phyloP scores from a whole-genome alignment of 805 yeast genomes.

The Debaryomyces maramus region DNA sequence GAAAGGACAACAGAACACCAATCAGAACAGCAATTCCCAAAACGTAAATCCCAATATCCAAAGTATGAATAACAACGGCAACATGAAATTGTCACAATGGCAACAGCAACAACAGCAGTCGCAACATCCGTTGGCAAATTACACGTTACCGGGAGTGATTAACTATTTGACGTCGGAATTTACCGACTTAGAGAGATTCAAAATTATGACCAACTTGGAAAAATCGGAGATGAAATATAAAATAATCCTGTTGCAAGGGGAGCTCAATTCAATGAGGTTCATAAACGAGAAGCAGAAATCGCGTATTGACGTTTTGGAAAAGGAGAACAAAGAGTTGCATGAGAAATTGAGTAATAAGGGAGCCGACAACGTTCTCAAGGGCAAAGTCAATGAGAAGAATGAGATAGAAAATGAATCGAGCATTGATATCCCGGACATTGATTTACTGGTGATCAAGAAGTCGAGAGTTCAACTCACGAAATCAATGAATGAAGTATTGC shows the following conservation, averaged over 20 bases:
- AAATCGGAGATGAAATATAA: constrained; percentile 52
- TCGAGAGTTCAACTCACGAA: constrained; percentile 33
- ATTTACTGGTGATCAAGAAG: constrained; percentile 30
- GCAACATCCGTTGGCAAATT: constrained; percentile 29
- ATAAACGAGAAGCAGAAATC: constrained; percentile 42
- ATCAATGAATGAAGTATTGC: constrained; percentile 37
- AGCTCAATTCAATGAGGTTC: constrained; percentile 44
- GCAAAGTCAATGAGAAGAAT: background rate
- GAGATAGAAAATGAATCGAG: background rate
- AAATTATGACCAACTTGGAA: constrained; percentile 54
- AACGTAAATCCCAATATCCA: background rate
- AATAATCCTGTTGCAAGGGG: constrained; percentile 53
- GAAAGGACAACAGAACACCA: background rate
- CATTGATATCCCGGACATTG: constrained; percentile 32
- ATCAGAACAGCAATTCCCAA: background rate
- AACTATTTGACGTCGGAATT: constrained; percentile 60
- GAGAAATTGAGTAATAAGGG: background rate
- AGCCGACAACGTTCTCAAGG: background rate
- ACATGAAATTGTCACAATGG: constrained; percentile 10
- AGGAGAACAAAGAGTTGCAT: constrained; percentile 16
- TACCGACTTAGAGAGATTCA: constrained; percentile 42
- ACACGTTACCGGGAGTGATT: constrained; percentile 59
- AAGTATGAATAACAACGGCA: constrained; percentile 4
- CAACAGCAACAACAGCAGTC: constrained; percentile 12
- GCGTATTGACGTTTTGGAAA: constrained; percentile 40